Evolutionary conservation across 108 stramenopile genomes (phyloP).

Genomic region (Discostella pseudostelligera): DNA sequence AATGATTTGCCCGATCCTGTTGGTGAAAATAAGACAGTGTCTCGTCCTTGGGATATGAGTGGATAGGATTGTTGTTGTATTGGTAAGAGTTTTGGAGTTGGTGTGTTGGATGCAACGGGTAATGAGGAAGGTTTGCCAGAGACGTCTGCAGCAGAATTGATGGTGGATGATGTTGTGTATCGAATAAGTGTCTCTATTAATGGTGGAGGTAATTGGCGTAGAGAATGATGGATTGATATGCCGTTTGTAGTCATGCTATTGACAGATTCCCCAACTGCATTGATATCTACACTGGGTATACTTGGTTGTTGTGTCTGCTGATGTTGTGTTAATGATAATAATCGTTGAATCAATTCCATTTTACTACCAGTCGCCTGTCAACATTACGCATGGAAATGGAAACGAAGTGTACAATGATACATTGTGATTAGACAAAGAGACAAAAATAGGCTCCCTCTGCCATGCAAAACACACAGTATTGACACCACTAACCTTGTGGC

Average conservation of each 20-base stretch:
- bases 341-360: constrained; percentile 25
- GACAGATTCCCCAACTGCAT: not conserved
- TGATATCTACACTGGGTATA: constrained; percentile 4
- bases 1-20: constrained; percentile 55
- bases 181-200: constrained; percentile 24
- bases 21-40: constrained; percentile 52
- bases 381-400: not conserved
- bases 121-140: too few relatives aligned
- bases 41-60: constrained; percentile 41
- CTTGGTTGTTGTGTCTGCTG: constrained; percentile 10
- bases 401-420: not conserved
- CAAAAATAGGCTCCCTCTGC: not conserved
- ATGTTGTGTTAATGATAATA: not conserved
- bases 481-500: constrained; percentile 24
- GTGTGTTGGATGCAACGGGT: constrained; percentile 1
- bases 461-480: not conserved
- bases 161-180: constrained; percentile 21
- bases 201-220: constrained; percentile 16
- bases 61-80: constrained; percentile 48
- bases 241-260: not conserved
- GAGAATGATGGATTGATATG: constrained; percentile 5
- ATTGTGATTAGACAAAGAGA: not conserved
- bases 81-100: constrained; percentile 41
- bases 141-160: not conserved
- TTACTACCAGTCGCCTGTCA: constrained; percentile 23